Evolutionary conservation across 352 stramenopile genomes (phyloP).

Genomic region (Phytophthora brassicae): DNA sequence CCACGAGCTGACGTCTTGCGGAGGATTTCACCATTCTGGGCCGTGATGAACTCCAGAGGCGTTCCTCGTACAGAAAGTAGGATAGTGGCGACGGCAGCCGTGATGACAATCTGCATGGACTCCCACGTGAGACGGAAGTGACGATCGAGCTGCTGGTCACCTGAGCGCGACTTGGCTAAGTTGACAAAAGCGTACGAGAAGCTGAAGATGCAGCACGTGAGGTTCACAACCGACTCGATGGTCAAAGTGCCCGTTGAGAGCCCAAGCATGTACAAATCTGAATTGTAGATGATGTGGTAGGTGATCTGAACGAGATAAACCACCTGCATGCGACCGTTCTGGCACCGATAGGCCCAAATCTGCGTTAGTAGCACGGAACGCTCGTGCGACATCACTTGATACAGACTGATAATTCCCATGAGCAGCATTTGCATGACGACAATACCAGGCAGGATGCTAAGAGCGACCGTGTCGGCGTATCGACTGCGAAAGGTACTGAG

Average conservation of each 20-base stretch:
- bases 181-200: constrained; percentile 34
- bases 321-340: constrained; percentile 34
- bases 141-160: constrained; percentile 30
- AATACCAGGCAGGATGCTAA: constrained; percentile 27
- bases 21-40: constrained; percentile 28
- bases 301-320: constrained; percentile 33
- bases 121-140: constrained; percentile 35
- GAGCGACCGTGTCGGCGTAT: constrained; percentile 15
- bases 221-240: constrained; percentile 28
- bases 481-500: constrained; percentile 24
- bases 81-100: constrained; percentile 9
- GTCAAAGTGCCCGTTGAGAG: constrained; percentile 32
- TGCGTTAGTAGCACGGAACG: constrained; percentile 31
- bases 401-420: constrained; percentile 31
- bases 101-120: constrained; percentile 32
- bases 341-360: constrained; percentile 37
- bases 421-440: constrained; percentile 31
- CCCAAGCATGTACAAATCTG: constrained; percentile 29
- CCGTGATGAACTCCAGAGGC: constrained; percentile 23
- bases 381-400: constrained; percentile 35
- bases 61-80: constrained; percentile 12
- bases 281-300: constrained; percentile 34
- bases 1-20: constrained; percentile 21
- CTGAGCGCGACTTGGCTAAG: constrained; percentile 22
- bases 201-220: constrained; percentile 34